These are phyloP conservation scores for Xenosphaeropsis pyriputrescens DNA, from an alignment of 2,329 filamentous ascomycete species.

Conservation along the genomic window DNA sequence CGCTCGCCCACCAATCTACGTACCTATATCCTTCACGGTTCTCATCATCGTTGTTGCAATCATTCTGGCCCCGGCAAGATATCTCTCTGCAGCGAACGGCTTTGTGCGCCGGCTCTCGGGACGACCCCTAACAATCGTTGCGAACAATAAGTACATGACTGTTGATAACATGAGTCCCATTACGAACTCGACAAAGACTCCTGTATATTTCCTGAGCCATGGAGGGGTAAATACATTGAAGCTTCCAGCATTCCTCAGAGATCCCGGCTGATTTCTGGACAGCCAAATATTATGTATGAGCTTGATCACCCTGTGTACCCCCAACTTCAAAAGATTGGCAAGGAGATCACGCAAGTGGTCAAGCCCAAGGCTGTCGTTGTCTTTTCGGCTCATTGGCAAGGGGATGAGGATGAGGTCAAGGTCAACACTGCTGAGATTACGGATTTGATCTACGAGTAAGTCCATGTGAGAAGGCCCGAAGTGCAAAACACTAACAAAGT, in stretches of 20 bases:
- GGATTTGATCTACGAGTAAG: conserved; percentile 54
- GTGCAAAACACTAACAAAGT: background rate
- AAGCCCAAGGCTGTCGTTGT: conserved; percentile 61
- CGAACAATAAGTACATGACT: background rate
- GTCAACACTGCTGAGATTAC: conserved; percentile 52
- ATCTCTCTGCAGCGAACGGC: background rate
- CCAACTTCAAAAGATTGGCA: conserved; percentile 48
- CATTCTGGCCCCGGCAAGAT: conserved; percentile 4
- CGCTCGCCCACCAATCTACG: background rate
- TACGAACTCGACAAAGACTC: conserved; percentile 4
- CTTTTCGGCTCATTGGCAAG: conserved; percentile 69
- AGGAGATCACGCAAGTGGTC: conserved; percentile 54
- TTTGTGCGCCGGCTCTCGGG: background rate
- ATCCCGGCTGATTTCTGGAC: background rate
- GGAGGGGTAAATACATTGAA: conserved; percentile 8
- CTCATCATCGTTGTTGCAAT: conserved; percentile 3
- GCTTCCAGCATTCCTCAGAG: background rate
- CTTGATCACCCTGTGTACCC: conserved; percentile 50
- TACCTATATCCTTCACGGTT: conserved; percentile 1
- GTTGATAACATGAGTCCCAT: conserved; percentile 7
- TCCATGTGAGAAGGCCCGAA: background rate
- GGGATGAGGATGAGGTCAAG: conserved; percentile 35
- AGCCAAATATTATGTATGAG: conserved; percentile 54
- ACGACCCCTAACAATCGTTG: background rate
- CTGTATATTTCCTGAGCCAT: conserved; percentile 13